phyloP scores from a whole-genome alignment of 306 rosid species.

The Medicago lupulina region DNA sequence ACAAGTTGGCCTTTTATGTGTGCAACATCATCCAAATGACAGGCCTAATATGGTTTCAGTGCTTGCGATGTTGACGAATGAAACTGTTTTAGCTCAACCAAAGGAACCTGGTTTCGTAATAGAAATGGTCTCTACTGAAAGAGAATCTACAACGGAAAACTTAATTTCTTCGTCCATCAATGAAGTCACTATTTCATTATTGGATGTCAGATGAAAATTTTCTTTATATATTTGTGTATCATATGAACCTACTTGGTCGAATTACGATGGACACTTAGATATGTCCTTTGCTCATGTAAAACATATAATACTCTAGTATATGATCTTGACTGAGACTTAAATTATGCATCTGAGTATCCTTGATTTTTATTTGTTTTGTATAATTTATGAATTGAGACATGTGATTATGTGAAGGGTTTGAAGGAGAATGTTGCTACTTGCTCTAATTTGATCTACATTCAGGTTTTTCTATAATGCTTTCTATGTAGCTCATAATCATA shows the following conservation, averaged over 20 bases:
- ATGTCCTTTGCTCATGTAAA: too few relatives aligned
- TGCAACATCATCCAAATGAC: constrained; percentile 24
- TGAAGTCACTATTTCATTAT: constrained; percentile 4
- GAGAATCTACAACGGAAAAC: not conserved
- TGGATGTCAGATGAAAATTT: constrained; percentile 20
- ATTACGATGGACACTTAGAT: too few relatives aligned
- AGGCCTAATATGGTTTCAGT: constrained; percentile 34
- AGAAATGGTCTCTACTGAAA: not conserved
- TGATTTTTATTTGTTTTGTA: too few relatives aligned
- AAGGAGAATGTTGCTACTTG: too few relatives aligned
- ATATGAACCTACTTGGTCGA: not conserved
- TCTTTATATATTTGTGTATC: not conserved
- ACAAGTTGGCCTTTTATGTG: constrained; percentile 40
- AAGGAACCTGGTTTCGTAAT: constrained; percentile 14
- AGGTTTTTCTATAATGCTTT: too few relatives aligned
- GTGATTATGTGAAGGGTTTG: too few relatives aligned
- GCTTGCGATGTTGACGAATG: constrained; percentile 35
- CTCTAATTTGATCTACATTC: too few relatives aligned
- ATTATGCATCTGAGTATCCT: too few relatives aligned
- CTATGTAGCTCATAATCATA: too few relatives aligned
- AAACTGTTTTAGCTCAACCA: constrained; percentile 30
- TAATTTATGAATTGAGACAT: too few relatives aligned
- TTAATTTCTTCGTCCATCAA: constrained; percentile 8
- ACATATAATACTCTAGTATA: too few relatives aligned
- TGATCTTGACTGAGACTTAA: too few relatives aligned